Conservation (phyloP, 2,329 filamentous ascomycete genomes). For the Endothia cerciana region DNA sequence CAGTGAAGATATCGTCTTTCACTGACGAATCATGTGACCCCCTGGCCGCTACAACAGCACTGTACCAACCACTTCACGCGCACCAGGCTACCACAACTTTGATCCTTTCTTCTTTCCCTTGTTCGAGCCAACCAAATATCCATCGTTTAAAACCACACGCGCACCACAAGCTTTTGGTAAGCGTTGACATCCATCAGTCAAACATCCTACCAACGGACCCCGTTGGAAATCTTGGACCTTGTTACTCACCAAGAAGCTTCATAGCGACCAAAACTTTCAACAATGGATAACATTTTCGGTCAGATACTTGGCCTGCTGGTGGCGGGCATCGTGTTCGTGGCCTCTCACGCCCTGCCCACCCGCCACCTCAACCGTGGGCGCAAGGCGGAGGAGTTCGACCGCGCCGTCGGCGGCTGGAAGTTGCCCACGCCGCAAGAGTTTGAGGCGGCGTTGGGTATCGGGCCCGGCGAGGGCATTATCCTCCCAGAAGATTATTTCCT, state of each 20-base stretch:
- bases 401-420: not conserved
- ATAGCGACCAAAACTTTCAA: not conserved
- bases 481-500: not conserved
- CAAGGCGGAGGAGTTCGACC: not conserved
- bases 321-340: constrained; percentile 1
- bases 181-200: no score
- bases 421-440: not conserved
- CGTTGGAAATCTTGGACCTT: no score
- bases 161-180: not conserved
- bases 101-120: not conserved
- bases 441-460: not conserved
- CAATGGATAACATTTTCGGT: constrained; percentile 1
- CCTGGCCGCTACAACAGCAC: no score
- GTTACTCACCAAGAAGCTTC: not conserved
- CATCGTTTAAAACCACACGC: not conserved
- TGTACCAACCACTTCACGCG: not conserved
- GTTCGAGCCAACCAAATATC: not conserved
- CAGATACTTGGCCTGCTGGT: not conserved
- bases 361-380: constrained; percentile 3
- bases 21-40: no score
- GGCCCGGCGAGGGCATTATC: not conserved
- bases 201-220: no score
- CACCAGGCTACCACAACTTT: not conserved
- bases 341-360: not conserved
- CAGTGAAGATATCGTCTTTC: no score